A percentile compares a stretch with the other conserved stretches of the same genome.
Conservation (phyloP, 1,284 basidiomycete genomes). For the Malassezia psittaci region DNA sequence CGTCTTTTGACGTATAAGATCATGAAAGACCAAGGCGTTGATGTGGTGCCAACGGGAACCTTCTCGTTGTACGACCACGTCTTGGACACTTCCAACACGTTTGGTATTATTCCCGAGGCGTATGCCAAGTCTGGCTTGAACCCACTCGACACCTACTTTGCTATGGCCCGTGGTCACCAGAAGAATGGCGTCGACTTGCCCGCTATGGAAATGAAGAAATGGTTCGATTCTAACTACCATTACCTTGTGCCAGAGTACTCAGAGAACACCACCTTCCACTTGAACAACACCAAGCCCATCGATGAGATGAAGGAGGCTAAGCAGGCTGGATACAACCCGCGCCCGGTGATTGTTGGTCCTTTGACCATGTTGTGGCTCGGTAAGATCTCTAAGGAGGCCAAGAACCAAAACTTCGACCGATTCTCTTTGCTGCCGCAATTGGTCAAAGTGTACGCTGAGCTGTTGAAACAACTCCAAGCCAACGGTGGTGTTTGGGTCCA, state of each 20-base stretch:
- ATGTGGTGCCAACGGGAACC: conserved; percentile 87
- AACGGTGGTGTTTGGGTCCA: conserved; percentile 91
- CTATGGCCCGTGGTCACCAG: conserved; percentile 98
- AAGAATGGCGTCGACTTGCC: conserved; percentile 83
- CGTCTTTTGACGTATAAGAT: conserved; percentile 81
- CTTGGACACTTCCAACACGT: conserved; percentile 89
- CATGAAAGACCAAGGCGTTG: conserved; percentile 79
- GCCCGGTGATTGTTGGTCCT: conserved; percentile 91
- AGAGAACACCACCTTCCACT: conserved; percentile 81
- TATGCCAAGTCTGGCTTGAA: conserved; percentile 80
- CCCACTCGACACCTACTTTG: conserved; percentile 74
- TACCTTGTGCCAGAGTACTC: conserved; percentile 96
- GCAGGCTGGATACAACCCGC: conserved; percentile 75
- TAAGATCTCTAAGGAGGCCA: conserved; percentile 77
- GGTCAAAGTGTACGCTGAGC: conserved; percentile 80
- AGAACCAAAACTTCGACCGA: conserved; percentile 70
- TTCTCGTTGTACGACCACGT: conserved; percentile 99
- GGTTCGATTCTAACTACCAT: conserved; percentile 99
- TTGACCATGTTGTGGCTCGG: conserved; percentile 89
- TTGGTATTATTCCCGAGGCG: conserved; percentile 93
- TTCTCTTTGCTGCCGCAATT: conserved; percentile 82
- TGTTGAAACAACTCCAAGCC: conserved; percentile 79
- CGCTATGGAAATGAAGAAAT: conserved; percentile 99
- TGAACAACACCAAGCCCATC: conserved; percentile 82
- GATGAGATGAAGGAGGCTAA: conserved; percentile 93